Conservation (phyloP, 768 basidiomycete genomes). For the Sporobolomyces pararoseus region DNA sequence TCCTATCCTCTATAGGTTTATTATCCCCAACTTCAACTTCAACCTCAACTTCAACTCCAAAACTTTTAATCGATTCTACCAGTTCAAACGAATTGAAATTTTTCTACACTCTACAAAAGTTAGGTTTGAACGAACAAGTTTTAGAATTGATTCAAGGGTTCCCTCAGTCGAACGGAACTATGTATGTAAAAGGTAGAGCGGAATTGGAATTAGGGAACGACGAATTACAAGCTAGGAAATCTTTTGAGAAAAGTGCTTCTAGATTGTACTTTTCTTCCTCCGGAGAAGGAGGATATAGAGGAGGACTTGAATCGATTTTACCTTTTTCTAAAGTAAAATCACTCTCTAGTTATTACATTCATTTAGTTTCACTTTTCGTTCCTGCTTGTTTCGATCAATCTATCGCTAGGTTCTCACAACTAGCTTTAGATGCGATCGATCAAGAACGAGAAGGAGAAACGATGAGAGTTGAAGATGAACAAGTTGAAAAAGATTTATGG, state of each 20-base stretch:
- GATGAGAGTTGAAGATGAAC: constrained; percentile 49
- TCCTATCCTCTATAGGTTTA: constrained; percentile 6
- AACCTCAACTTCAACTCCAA: too few species aligned
- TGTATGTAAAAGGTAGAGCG: constrained; percentile 35
- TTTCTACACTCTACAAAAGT: constrained; percentile 7
- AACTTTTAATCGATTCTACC: neutral
- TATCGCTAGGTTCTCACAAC: constrained; percentile 69
- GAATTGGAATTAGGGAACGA: constrained; percentile 29
- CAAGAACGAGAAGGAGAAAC: constrained; percentile 54
- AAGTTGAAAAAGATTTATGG: constrained; percentile 71
- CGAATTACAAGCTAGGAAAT: constrained; percentile 26
- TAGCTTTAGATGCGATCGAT: constrained; percentile 65
- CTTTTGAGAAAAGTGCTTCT: constrained; percentile 35
- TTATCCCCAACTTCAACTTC: too few species aligned
- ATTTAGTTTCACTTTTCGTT: constrained; percentile 72
- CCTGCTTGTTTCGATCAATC: constrained; percentile 57
- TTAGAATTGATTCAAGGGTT: constrained; percentile 28
- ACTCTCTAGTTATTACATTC: constrained; percentile 70
- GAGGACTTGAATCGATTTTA: constrained; percentile 53
- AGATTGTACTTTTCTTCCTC: too few species aligned
- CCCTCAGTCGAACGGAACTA: constrained; percentile 22
- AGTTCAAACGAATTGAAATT: neutral
- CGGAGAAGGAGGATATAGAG: too few species aligned
- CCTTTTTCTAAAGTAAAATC: constrained; percentile 57
- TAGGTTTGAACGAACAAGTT: constrained; percentile 16